Conservation (phyloP, 805 yeast species). For the Cyberlindnera maritima region DNA sequence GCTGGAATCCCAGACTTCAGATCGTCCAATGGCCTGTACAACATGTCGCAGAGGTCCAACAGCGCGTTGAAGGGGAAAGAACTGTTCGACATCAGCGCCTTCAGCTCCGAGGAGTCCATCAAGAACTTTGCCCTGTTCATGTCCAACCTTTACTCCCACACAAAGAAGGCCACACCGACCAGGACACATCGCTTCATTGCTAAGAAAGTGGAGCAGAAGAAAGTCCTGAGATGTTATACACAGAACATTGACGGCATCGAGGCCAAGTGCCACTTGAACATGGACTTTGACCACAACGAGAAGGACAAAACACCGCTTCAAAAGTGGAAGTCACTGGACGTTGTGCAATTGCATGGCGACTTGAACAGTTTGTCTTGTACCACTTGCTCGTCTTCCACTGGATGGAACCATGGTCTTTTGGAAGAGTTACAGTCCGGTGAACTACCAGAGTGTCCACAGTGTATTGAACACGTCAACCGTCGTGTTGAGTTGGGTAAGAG, state of each 20-base stretch:
- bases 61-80: conserved; percentile 76
- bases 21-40: conserved; percentile 79
- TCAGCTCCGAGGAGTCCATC: conserved; percentile 63
- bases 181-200: conserved; percentile 74
- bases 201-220: conserved; percentile 43
- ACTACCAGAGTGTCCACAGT: conserved; percentile 74
- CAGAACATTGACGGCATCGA: conserved; percentile 95
- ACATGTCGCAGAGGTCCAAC: conserved; percentile 33
- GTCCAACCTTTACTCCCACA: conserved; percentile 70
- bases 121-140: conserved; percentile 84
- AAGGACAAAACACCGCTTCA: conserved; percentile 8
- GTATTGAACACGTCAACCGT: conserved; percentile 53
- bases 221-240: conserved; percentile 83
- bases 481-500: conserved; percentile 72
- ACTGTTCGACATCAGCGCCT: conserved; percentile 81
- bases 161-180: conserved; percentile 72
- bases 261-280: conserved; percentile 54
- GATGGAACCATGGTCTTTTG: conserved; percentile 59
- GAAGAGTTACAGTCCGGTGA: conserved; percentile 53
- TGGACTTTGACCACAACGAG: conserved; percentile 45
- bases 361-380: conserved; percentile 76
- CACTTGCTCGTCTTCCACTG: conserved; percentile 52
- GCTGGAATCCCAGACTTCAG: conserved; percentile 98
- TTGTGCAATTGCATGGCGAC: conserved; percentile 90
- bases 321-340: conserved; percentile 65